Evolutionary conservation across 331 rosid species (phyloP), one percentile per base, ranked within the genome.

Genomic region (Malus hybrid): DNA sequence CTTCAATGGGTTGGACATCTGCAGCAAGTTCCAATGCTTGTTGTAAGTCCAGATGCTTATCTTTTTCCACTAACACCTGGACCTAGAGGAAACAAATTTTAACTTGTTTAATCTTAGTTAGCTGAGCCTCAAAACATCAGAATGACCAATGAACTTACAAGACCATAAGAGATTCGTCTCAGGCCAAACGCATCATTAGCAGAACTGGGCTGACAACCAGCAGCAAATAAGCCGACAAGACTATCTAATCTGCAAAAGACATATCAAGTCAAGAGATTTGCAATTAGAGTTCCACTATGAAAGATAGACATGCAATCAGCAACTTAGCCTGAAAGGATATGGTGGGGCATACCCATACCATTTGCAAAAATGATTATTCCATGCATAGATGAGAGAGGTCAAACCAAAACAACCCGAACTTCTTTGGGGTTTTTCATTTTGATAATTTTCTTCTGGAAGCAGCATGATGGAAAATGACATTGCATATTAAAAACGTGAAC

Each of bases 151-250:
- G 11, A 67, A 85, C 98, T 87, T 85, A 94, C 98, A 75, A 94
- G 98, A 77, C 96, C 96, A 87, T 94, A 90, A 34, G 98, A 90
- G 76, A 90, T 91, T 90, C 98, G 88, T 71, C 96, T 80, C 79
- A 91, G 87, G 75, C 97, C 97, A 87, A 91, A 94, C 44, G 93
- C 95, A 71, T 94, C 98, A 80, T 83, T 94, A 63, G 93, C 70
- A 63, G 98, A 91, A 85, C 92, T 90, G 72, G 98, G 97, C 90
- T 91, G 97, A 82, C 97, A 91, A 15, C 97, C 98, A 33, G 94
- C 95, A 66, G 96, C 82, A 87, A 94, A 91, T 82, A 94, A 86
- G 77, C 98, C 97, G 15, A 88, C 87, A 75, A 94, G 92, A 82
- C 96, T 94, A 84, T 90, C 97, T 78, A 91, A 91, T 84, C 98